phyloP scores from a whole-genome alignment of 2,329 filamentous ascomycete species.

The Endoconidiophora laricicola region DNA sequence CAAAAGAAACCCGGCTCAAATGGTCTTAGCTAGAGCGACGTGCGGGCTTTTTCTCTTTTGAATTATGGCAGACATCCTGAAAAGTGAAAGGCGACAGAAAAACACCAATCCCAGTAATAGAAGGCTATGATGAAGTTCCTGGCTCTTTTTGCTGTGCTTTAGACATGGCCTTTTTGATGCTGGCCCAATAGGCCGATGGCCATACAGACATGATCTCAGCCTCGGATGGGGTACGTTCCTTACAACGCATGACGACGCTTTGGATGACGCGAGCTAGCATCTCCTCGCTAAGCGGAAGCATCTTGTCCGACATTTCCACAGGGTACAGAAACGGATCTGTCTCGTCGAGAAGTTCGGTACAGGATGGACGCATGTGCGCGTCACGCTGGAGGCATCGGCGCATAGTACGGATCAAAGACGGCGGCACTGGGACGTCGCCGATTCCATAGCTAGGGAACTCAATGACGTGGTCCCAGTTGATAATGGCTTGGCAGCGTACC shows the following conservation, averaged over 20 bases:
- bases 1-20: not conserved
- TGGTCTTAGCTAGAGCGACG: not conserved
- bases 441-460: conserved; percentile 54
- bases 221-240: conserved; percentile 41
- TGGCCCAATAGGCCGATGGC: conserved; percentile 46
- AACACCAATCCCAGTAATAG: not conserved
- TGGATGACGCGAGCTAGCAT: conserved; percentile 44
- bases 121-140: not conserved
- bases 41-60: not conserved
- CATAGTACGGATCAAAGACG: conserved; percentile 43
- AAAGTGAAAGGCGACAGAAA: not conserved
- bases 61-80: not conserved
- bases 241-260: conserved; percentile 42
- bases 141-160: conserved; percentile 8
- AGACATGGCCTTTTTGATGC: conserved; percentile 34
- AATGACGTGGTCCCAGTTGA: conserved; percentile 58
- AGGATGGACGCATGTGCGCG: conserved; percentile 44
- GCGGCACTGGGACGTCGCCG: conserved; percentile 44
- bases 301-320: conserved; percentile 34
- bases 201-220: conserved; percentile 37
- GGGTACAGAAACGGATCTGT: conserved; percentile 50
- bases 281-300: conserved; percentile 45
- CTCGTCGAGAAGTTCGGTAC: conserved; percentile 41
- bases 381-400: conserved; percentile 46
- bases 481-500: conserved; percentile 72